Percentiles rank a stretch among this genome's conserved stretches.
phyloP scores from a whole-genome alignment of 1,284 basidiomycete species.

The Wolfiporia cocos region DNA sequence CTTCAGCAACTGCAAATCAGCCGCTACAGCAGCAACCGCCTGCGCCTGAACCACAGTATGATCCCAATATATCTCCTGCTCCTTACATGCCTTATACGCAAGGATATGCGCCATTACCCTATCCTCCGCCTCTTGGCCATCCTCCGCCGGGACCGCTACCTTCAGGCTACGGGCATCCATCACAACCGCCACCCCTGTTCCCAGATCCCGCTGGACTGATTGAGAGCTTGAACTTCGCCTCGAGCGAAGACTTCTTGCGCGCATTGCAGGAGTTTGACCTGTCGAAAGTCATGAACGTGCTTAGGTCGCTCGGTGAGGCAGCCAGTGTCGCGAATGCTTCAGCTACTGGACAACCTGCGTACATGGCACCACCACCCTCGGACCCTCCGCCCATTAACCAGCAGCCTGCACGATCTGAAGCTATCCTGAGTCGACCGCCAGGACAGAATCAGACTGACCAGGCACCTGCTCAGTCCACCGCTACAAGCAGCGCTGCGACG shows the following conservation, averaged over 20 bases:
- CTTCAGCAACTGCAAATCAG: slow-evolving; percentile 21
- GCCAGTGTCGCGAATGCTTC: slow-evolving; percentile 38
- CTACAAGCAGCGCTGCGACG: not conserved
- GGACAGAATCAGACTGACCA: slow-evolving; percentile 31
- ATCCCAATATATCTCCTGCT: slow-evolving; percentile 16
- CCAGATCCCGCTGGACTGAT: slow-evolving; percentile 28
- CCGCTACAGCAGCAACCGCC: no score
- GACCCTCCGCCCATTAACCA: slow-evolving; percentile 21
- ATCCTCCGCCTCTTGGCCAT: slow-evolving; percentile 16
- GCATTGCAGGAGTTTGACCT: slow-evolving; percentile 68
- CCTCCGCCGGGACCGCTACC: slow-evolving; percentile 23
- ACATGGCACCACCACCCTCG: slow-evolving; percentile 28
- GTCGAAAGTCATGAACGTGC: slow-evolving; percentile 56
- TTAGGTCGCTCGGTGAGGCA: slow-evolving; percentile 57
- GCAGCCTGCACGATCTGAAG: slow-evolving; percentile 39
- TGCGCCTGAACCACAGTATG: slow-evolving; percentile 8
- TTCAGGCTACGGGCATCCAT: slow-evolving; percentile 21
- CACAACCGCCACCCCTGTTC: slow-evolving; percentile 23
- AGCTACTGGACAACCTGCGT: slow-evolving; percentile 24
- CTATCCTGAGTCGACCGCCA: slow-evolving; percentile 27
- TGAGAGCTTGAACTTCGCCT: slow-evolving; percentile 43
- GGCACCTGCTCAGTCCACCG: slow-evolving; percentile 15
- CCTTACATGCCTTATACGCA: slow-evolving; percentile 17
- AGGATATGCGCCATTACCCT: slow-evolving; percentile 17
- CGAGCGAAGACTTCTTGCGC: slow-evolving; percentile 69